Evolutionary conservation across 1,284 basidiomycete genomes (phyloP).

Genomic region (Cutaneotrichosporon cutaneum): DNA sequence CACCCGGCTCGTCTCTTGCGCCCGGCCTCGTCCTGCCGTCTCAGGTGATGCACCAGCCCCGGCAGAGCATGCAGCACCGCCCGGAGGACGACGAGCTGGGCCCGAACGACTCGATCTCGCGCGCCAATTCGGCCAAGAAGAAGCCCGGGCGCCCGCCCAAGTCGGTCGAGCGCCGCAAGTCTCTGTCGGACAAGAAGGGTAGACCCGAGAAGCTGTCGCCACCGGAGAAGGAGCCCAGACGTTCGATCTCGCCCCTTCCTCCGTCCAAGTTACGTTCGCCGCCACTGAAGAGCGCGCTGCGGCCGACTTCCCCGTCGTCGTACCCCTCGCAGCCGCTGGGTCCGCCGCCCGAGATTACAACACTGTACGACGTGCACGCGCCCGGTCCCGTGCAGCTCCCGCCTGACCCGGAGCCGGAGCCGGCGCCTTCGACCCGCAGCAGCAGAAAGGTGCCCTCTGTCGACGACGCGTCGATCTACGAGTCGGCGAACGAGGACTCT

Average conservation of each 20-base stretch:
- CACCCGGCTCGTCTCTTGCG: conserved; percentile 45
- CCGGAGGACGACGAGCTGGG: conserved; percentile 18
- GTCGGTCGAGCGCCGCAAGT: conserved; percentile 7
- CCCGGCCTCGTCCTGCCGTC: conserved; percentile 8
- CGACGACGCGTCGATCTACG: conserved; percentile 46
- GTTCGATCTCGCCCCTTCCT: conserved; percentile 38
- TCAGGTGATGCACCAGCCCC: not conserved
- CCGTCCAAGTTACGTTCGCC: conserved; percentile 43
- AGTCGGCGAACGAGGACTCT: conserved; percentile 46
- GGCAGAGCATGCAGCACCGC: not conserved
- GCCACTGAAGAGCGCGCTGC: conserved; percentile 50
- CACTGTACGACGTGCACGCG: conserved; percentile 42
- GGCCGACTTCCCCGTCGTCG: conserved; percentile 41
- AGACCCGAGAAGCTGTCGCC: not conserved
- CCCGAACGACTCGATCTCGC: conserved; percentile 31
- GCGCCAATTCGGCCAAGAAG: conserved; percentile 21
- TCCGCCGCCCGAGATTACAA: conserved; percentile 21
- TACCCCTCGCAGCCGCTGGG: conserved; percentile 2
- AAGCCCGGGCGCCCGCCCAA: not conserved
- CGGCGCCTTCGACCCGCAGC: conserved; percentile 1
- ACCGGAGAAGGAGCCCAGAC: not conserved
- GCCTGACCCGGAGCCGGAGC: conserved; percentile 17
- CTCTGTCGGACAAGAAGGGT: conserved; percentile 18
- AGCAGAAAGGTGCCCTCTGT: not conserved
- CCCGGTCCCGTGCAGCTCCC: conserved; percentile 44